Evolutionary conservation across 495 filamentous ascomycete genomes (phyloP).

Genomic region (Penicillium odoratum): DNA sequence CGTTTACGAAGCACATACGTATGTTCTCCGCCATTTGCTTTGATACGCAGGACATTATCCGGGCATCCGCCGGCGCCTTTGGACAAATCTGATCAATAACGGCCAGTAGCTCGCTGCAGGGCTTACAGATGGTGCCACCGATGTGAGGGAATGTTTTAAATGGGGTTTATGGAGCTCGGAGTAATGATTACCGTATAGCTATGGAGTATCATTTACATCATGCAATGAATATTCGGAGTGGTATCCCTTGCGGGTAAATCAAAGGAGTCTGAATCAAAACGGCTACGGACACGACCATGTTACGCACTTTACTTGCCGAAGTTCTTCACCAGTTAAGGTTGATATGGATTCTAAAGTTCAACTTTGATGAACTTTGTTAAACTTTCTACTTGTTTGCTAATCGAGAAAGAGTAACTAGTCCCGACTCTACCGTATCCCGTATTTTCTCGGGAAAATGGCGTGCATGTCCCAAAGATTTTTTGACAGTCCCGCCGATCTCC

Average conservation of each 20-base stretch:
- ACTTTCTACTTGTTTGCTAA: neutral
- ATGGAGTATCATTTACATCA: neutral
- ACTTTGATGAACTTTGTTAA: neutral
- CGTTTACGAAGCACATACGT: neutral
- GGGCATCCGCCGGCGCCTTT: neutral
- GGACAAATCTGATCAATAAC: neutral
- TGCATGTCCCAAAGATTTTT: constrained; percentile 1
- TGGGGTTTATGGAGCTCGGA: neutral
- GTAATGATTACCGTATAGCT: neutral
- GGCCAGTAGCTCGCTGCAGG: constrained; percentile 5
- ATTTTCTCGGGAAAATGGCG: constrained; percentile 3
- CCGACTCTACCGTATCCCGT: constrained; percentile 3
- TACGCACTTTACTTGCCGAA: neutral
- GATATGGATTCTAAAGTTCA: constrained; percentile 6
- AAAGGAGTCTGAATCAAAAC: constrained; percentile 6
- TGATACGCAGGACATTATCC: neutral
- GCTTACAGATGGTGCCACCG: neutral
- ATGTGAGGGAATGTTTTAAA: neutral
- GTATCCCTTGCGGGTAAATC: neutral
- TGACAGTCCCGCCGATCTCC: constrained; percentile 9
- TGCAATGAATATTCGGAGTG: neutral
- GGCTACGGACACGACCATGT: neutral
- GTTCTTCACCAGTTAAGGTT: neutral
- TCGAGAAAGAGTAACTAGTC: neutral
- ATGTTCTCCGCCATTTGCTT: constrained; percentile 1